Conservation (phyloP, 805 yeast species). For the Nakazawaea ambrosiae region DNA sequence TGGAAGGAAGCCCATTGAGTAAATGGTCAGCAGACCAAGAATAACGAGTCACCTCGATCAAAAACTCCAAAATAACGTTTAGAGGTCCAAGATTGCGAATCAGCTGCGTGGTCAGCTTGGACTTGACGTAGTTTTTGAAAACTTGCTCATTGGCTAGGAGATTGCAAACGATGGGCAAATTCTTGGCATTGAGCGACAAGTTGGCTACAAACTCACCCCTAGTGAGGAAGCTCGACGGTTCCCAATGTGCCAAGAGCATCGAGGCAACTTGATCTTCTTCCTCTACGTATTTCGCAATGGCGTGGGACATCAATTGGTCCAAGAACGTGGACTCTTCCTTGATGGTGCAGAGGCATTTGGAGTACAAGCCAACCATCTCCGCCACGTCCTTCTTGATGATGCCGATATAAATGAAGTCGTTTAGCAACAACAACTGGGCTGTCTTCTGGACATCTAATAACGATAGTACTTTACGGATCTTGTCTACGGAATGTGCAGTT, state of each 20-base stretch:
- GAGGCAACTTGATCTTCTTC: background rate
- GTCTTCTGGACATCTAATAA: no score
- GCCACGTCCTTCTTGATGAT: no score
- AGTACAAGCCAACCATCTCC: no score
- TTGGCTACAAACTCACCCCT: background rate
- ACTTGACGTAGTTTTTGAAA: background rate
- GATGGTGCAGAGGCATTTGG: no score
- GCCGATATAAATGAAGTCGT: no score
- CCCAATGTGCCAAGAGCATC: background rate
- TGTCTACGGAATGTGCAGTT: no score
- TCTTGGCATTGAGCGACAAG: background rate
- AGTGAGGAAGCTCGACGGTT: background rate
- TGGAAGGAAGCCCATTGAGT: background rate
- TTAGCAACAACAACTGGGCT: no score
- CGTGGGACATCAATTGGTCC: background rate
- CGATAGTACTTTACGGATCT: no score
- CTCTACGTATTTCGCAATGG: background rate
- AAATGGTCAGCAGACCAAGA: constrained; percentile 1
- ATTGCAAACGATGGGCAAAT: constrained; percentile 2
- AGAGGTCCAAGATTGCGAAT: constrained; percentile 1
- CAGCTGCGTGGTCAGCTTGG: background rate
- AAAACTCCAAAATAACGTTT: background rate
- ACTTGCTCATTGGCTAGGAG: background rate
- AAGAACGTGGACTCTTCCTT: no score
- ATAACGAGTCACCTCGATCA: background rate